Evolutionary conservation across 2,329 filamentous ascomycete genomes (phyloP).

Genomic region (Fusarium graminum): DNA sequence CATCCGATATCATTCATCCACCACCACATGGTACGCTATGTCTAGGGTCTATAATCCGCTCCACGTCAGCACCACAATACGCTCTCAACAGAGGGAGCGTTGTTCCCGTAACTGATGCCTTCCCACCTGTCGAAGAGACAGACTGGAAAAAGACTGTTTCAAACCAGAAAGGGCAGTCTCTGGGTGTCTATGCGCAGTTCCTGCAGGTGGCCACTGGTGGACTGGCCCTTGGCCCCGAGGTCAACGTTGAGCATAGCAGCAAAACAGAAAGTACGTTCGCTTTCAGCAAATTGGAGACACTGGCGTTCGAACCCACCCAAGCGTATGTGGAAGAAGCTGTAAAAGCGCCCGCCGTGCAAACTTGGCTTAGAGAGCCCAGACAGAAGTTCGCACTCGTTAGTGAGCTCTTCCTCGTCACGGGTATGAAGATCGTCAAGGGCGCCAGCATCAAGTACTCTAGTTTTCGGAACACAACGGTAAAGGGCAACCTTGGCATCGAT

Average conservation of each 20-base stretch:
- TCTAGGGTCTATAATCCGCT: conserved; percentile 5
- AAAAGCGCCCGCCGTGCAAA: not conserved
- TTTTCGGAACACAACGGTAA: not conserved
- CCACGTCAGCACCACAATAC: not conserved
- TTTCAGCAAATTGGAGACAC: not conserved
- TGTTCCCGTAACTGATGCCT: not conserved
- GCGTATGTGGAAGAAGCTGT: not conserved
- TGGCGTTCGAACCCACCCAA: not conserved
- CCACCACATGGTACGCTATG: not conserved
- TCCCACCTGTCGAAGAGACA: not conserved
- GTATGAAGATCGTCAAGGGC: conserved; percentile 9
- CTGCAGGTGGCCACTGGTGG: not conserved
- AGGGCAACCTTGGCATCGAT: conserved; percentile 1
- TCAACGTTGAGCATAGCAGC: not conserved
- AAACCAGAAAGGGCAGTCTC: not conserved
- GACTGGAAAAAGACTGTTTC: conserved; percentile 10
- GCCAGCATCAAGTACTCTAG: not conserved
- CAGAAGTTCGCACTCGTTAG: not conserved
- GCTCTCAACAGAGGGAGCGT: conserved; percentile 1
- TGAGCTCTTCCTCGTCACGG: conserved; percentile 3
- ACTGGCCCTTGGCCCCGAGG: not conserved
- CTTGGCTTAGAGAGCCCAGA: not conserved
- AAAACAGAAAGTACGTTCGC: not conserved
- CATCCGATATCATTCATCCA: not conserved
- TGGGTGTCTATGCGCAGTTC: conserved; percentile 9